A percentile compares a stretch with the other conserved stretches of the same genome.
Conservation (phyloP, 306 rosid species). For the Lablab purpureus region DNA sequence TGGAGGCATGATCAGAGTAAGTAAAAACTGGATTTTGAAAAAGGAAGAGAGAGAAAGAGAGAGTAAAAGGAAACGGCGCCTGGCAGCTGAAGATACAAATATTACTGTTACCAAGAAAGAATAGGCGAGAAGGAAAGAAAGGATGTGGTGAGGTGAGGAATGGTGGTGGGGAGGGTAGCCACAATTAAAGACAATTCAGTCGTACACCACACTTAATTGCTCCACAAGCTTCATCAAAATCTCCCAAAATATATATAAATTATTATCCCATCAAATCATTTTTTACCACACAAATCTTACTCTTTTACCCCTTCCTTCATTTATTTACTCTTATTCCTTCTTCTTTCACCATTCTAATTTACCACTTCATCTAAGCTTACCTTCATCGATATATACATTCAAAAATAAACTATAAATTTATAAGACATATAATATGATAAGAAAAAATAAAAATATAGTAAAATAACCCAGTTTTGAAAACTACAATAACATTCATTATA, state of each 20-base stretch:
- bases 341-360: too few relatives aligned
- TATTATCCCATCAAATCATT: neutral
- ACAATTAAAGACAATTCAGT: slow-evolving; percentile 46
- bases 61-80: slow-evolving; percentile 65
- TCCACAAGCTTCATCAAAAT: slow-evolving; percentile 9
- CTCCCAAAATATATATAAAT: neutral
- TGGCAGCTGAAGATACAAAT: slow-evolving; percentile 53
- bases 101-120: slow-evolving; percentile 65
- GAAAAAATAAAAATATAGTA: too few relatives aligned
- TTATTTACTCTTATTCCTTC: too few relatives aligned
- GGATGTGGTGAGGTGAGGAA: slow-evolving; percentile 24
- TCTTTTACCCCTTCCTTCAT: too few relatives aligned
- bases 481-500: too few relatives aligned
- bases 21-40: slow-evolving; percentile 48
- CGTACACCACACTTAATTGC: slow-evolving; percentile 28
- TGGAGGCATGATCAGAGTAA: slow-evolving; percentile 51
- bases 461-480: too few relatives aligned
- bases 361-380: too few relatives aligned
- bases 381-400: too few relatives aligned
- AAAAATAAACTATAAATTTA: too few relatives aligned
- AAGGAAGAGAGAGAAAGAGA: slow-evolving; percentile 48
- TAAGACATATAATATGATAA: too few relatives aligned
- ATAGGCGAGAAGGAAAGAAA: slow-evolving; percentile 17
- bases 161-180: slow-evolving; percentile 44
- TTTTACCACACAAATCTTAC: neutral